These are phyloP conservation scores for Bretziella fagacearum DNA, from an alignment of 2,329 filamentous ascomycete genomes.

Conservation along the genomic window DNA sequence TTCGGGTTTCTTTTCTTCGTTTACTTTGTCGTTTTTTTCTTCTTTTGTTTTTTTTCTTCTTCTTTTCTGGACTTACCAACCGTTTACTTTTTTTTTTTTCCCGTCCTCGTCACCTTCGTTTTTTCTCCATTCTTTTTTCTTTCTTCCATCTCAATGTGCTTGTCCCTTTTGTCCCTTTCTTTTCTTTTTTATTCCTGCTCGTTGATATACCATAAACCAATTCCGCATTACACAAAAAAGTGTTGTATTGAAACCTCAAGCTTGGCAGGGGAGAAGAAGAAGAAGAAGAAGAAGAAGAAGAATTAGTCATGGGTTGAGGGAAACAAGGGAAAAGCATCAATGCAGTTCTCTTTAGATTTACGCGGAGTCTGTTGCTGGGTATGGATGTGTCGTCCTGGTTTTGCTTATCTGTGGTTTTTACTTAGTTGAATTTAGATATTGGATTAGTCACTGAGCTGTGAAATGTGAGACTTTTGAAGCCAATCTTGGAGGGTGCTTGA, in stretches of 20 bases:
- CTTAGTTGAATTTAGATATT: background rate
- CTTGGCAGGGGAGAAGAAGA: background rate
- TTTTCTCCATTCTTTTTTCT: constrained; percentile 16
- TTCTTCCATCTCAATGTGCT: constrained; percentile 4
- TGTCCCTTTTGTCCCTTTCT: background rate
- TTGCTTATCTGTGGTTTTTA: constrained; percentile 1
- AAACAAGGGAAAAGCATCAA: background rate
- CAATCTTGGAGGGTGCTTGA: too few relatives aligned
- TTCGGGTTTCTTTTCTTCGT: background rate
- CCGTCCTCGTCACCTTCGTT: constrained; percentile 14
- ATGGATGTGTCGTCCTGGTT: background rate
- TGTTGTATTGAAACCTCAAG: background rate
- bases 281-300: background rate
- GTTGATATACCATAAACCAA: background rate
- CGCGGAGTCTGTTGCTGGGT: background rate
- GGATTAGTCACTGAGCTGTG: background rate
- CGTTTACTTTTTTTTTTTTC: constrained; percentile 11
- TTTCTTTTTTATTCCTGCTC: constrained; percentile 1
- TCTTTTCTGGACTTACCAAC: background rate
- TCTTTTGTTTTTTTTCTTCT: background rate
- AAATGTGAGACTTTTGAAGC: too few relatives aligned
- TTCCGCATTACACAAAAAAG: background rate
- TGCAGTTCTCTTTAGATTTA: background rate
- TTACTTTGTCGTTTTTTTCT: constrained; percentile 15
- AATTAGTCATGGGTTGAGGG: background rate